Base-by-base conservation (phyloP, 768 basidiomycete genomes). In the Porphyrellus cyaneotinctus region DNA sequence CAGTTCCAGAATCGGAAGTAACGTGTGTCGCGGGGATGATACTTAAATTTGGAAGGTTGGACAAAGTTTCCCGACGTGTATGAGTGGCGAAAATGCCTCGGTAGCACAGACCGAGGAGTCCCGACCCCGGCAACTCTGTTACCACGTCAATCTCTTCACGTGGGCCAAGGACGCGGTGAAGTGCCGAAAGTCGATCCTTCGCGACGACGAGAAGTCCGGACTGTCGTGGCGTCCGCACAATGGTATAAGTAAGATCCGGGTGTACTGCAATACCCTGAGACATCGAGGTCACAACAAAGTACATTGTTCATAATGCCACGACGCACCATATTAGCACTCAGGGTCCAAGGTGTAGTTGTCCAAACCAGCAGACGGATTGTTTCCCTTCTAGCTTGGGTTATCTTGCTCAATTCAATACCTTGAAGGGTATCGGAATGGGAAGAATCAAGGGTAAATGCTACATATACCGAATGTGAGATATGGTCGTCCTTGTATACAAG, bases 271-370 rank as follows among this genome's bases (percentile, higher is more conserved):
- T 89, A n/a, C 86, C 94, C 95, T 95, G 35, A 30, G 15, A n/a
- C 15, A 31, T 41, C 30, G 24, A 35, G 37, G 10, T 54, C 32
- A 56, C 10, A 13, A 33, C 15, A 37, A 49, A 45, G 41, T 30
- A 18, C 23, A n/a, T 28, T 37, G 10, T 38, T 35, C 35, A 53
- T 15, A 23, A 42, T 7, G n/a, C 23, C 18, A 41, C 18, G 31
- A 51, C 78, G 37, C 59, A 93, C 94, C 88, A 94, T 92, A 64
- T 99, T 98, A 2, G 92, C 91, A 6, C 90, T 92, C 43, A 98
- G 72, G 5, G 92, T 98, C 95, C 95, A 99, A 1, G 95, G 91
- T 0, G 95, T 98, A 4, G 95, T 98, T 3, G 95, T 98, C 95
- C 95, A 99, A 5, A 95, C 88, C 17, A 93, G 73, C 11, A 97